A percentile compares a stretch with the other conserved stretches of the same genome.
These are phyloP conservation scores for Ailanthus altissimus DNA, from an alignment of 345 rosid genomes.

Conservation along the genomic window DNA sequence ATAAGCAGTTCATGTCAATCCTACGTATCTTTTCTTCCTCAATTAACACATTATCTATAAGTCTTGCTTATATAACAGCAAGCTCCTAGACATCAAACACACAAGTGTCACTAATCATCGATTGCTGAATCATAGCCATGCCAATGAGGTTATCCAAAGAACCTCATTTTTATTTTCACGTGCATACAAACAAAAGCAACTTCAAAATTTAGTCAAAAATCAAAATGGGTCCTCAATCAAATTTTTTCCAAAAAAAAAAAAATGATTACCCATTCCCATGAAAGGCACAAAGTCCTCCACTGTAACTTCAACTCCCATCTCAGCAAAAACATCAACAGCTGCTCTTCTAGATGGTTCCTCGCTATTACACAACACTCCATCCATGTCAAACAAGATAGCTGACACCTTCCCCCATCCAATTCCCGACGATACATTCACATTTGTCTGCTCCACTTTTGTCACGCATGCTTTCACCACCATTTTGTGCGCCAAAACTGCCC, in stretches of 20 bases:
- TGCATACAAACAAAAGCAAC: background rate
- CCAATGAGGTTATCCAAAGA: background rate
- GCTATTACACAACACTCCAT: conserved; percentile 86
- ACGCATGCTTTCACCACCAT: conserved; percentile 48
- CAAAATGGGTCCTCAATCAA: background rate
- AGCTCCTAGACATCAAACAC: too few species aligned
- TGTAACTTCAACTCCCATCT: conserved; percentile 81
- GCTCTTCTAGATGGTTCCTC: conserved; percentile 91
- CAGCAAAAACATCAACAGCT: conserved; percentile 81
- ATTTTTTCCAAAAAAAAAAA: too few species aligned
- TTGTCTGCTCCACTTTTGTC: conserved; percentile 42
- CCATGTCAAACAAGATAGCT: conserved; percentile 92
- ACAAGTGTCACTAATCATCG: background rate
- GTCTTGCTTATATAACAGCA: too few species aligned
- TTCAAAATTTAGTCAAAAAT: background rate
- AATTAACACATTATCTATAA: background rate
- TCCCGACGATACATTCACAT: conserved; percentile 24
- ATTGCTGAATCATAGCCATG: background rate
- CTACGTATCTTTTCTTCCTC: background rate
- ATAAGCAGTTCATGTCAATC: background rate
- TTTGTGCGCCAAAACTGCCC: conserved; percentile 15
- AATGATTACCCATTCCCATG: conserved; percentile 72
- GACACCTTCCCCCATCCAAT: conserved; percentile 78
- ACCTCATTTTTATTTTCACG: background rate
- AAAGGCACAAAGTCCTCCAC: conserved; percentile 89